Percentiles rank a stretch among this genome's conserved stretches.
Conservation (phyloP, 441 rosid genomes). For the Adansonia madagascariensis region DNA sequence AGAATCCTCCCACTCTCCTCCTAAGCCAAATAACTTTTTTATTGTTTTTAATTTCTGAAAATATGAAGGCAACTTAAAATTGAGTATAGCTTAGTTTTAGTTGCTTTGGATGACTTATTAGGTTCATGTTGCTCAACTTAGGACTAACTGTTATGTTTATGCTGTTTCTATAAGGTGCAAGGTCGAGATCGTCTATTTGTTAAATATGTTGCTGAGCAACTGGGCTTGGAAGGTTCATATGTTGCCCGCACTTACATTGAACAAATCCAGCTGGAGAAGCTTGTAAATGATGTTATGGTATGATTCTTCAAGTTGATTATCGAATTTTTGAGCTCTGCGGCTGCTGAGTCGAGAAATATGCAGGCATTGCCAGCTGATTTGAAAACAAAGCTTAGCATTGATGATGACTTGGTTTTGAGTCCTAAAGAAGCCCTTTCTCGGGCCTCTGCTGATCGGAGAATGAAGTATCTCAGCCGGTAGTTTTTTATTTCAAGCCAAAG, state of each 20-base stretch:
- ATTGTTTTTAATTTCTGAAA: too few species aligned
- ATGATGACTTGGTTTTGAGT: slow-evolving; percentile 83
- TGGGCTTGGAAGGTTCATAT: slow-evolving; percentile 89
- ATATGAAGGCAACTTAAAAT: too few species aligned
- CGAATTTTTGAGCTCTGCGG: slow-evolving; percentile 25
- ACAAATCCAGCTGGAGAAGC: slow-evolving; percentile 97
- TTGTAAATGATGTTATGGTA: slow-evolving; percentile 97
- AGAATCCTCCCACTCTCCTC: too few species aligned
- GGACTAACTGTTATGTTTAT: slow-evolving; percentile 24
- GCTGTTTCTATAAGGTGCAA: slow-evolving; percentile 71
- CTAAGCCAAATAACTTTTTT: too few species aligned
- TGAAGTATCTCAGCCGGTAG: slow-evolving; percentile 89
- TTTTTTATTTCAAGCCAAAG: slow-evolving; percentile 10
- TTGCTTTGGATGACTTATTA: slow-evolving; percentile 3
- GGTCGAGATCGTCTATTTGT: slow-evolving; percentile 83
- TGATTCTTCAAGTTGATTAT: slow-evolving; percentile 31
- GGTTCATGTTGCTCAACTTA: slow-evolving; percentile 22
- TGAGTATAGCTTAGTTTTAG: too few species aligned
- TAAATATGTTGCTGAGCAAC: slow-evolving; percentile 69
- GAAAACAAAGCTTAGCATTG: slow-evolving; percentile 88
- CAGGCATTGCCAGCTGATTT: slow-evolving; percentile 97
- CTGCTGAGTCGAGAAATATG: slow-evolving; percentile 47
- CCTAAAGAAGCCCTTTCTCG: slow-evolving; percentile 98
- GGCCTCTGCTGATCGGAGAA: slow-evolving; percentile 94
- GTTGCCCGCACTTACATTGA: slow-evolving; percentile 95